Evolutionary conservation across 495 filamentous ascomycete species (phyloP), one percentile per base, ranked within the genome.

Genomic region (Podospora didyma): DNA sequence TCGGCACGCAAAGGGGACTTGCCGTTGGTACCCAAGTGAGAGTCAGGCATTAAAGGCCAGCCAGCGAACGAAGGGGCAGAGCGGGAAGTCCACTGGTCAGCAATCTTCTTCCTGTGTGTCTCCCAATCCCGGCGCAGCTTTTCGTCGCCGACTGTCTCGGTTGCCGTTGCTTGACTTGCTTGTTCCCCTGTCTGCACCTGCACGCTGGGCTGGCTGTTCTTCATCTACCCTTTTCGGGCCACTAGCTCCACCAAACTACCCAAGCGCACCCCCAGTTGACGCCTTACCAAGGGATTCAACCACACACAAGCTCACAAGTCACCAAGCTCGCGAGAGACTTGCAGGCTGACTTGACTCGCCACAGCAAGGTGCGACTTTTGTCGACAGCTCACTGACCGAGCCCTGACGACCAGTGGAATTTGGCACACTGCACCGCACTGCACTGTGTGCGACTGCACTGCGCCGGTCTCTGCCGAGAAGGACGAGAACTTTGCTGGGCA

Each of bases 1-100:
- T n/a, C 21, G 37, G 16, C 34, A 49, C 28, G 26, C 48, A 31
- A 35, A 49, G 46, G 26, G 20, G 45, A 58, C 21, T 56, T 41
- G 24, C 49, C 49, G 51, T 71, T 69, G 69, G 35, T 71, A 69
- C 69, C 69, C 66, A 71, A 71, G 56, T 16, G 54, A 57, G 34
- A 57, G 56, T 71, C 66, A 64, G 69, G 69, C 66, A 71, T 51
- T 49, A 69, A 71, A 63, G 46, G 19, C 22, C 50, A 23, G 53
- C 54, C 44, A 54, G 60, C 39, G 46, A 57, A 42, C 34, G 34
- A 50, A 42, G 49, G 47, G 44, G 46, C 14, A 48, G 19, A 54
- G 54, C 21, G 49, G 50, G 28, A 51, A 48, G 44, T 37, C 53
- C 41, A 59, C 52, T 58, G 55, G 62, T 53, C 49, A 56, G 52